phyloP scores from a whole-genome alignment of 208 protist genomes.

The Trypanosoma mega region DNA sequence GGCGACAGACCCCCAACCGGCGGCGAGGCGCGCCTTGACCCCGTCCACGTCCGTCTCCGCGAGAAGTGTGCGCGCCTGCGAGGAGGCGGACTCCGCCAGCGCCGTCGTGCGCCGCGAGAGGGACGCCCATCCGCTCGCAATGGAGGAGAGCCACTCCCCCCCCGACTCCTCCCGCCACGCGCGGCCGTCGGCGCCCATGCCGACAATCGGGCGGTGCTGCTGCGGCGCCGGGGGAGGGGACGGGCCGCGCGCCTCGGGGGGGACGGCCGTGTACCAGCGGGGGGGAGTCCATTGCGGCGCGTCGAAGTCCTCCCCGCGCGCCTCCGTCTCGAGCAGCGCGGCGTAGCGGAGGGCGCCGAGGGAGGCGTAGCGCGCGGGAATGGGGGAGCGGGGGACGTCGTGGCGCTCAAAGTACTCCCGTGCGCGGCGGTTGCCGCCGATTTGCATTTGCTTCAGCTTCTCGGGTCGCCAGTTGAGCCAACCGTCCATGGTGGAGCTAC shows the following conservation, averaged over 20 bases:
- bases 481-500: constrained; percentile 92
- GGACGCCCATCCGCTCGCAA: constrained; percentile 55
- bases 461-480: constrained; percentile 90
- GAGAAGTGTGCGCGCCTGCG: constrained; percentile 37
- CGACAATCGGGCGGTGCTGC: constrained; percentile 52
- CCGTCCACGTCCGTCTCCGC: constrained; percentile 57
- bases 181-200: constrained; percentile 34
- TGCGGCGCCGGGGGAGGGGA: constrained; percentile 36
- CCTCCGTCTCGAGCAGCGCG: constrained; percentile 80
- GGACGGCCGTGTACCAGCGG: constrained; percentile 67
- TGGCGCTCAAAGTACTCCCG: constrained; percentile 84
- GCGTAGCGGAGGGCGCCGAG: constrained; percentile 81
- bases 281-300: constrained; percentile 73
- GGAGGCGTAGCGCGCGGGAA: constrained; percentile 74
- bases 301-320: constrained; percentile 63
- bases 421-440: constrained; percentile 89
- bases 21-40: constrained; percentile 43
- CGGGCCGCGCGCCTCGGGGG: neutral
- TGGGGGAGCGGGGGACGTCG: constrained; percentile 53
- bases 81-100: constrained; percentile 55
- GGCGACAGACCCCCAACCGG: constrained; percentile 54
- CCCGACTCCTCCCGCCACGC: constrained; percentile 8
- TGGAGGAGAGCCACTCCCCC: constrained; percentile 53
- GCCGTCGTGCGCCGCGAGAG: constrained; percentile 66
- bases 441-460: constrained; percentile 89